Evolutionary conservation across 805 yeast genomes (phyloP), one percentile per base, ranked within the genome.

Genomic region (Kregervanrija pseudodelftensis): DNA sequence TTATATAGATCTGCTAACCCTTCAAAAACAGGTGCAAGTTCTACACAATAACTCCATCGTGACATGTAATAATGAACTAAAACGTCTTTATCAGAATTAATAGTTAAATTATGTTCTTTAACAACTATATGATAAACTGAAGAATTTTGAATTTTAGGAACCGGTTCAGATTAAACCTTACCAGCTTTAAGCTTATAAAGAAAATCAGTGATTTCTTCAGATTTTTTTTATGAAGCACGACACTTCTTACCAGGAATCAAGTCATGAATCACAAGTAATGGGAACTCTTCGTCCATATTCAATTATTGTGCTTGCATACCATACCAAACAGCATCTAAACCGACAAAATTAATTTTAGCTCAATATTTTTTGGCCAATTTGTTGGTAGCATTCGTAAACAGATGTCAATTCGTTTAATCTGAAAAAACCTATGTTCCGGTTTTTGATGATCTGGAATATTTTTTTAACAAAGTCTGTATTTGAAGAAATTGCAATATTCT

Each of bases 1-100:
- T 69, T 71, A 66, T 74, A 85, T 44, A 83, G 57, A 41, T 70
- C 80, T 42, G 91, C 97, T 53, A 93, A 77, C 62, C 89, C 93
- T 63, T 86, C 95, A 73, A 80, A 91, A 47, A 72, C 73, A 60
- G 96, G 96, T 42, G 91, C 91, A 64, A 89, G 74, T 67, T 77
- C 85, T 74, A 86, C 88, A 74, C 96, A 88, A 74, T 89, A 96
- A 39, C 96, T 93, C 73, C 96, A 89, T 96, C 96, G 89, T 69
- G 95, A 93, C 40, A 98, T 97, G 61, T 86, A 90, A 69, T 90
- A 91, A 71, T 87, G 85, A 45, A 91, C 95, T 46, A 90, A 67
- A 33, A 85, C 82, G 61, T 85, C 91, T 69, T 80, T 83, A 42
- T 61, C 59, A 56, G 81, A 80, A 30, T 65, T 66, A 43, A 87